Percentiles rank a stretch among this genome's conserved stretches.
These are phyloP conservation scores for Arthrobotrys sphaeroides DNA, from an alignment of 2,329 filamentous ascomycete species.

Conservation along the genomic window DNA sequence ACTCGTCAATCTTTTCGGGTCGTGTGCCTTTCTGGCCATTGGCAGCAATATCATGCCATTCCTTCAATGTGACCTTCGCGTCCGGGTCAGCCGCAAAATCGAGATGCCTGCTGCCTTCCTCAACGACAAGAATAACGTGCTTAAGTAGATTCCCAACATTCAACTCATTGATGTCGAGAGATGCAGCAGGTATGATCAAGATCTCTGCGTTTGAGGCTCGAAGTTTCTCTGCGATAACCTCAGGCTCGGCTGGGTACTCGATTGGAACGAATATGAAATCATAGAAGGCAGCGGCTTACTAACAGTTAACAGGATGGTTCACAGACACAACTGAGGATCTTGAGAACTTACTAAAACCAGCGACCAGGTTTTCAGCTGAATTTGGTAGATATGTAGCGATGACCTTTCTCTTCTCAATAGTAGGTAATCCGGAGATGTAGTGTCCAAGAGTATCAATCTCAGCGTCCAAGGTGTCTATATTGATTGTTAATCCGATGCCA, in stretches of 20 bases:
- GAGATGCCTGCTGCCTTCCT: constrained; percentile 88
- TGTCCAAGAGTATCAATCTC: constrained; percentile 89
- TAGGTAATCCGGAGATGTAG: constrained; percentile 67
- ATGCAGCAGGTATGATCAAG: constrained; percentile 83
- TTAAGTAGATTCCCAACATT: constrained; percentile 75
- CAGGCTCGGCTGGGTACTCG: constrained; percentile 76
- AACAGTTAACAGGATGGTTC: constrained; percentile 5
- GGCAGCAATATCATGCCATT: constrained; percentile 85
- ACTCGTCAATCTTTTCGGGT: constrained; percentile 64
- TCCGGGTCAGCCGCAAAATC: constrained; percentile 73
- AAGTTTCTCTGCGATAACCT: constrained; percentile 76
- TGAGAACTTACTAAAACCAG: constrained; percentile 72
- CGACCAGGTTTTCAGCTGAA: constrained; percentile 83
- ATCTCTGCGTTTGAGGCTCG: constrained; percentile 78
- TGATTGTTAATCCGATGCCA: constrained; percentile 52
- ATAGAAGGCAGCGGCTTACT: constrained; percentile 84
- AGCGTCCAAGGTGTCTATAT: constrained; percentile 75
- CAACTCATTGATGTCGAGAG: constrained; percentile 82
- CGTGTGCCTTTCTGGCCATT: constrained; percentile 73
- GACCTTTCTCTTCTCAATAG: constrained; percentile 64
- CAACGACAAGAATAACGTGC: constrained; percentile 89
- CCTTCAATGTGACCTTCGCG: constrained; percentile 78
- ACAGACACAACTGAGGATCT: not conserved
- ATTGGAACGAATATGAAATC: constrained; percentile 84
- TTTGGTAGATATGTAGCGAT: constrained; percentile 93